Base-by-base conservation (phyloP, 257 asterid species). In the Rubia yunnanensis region DNA sequence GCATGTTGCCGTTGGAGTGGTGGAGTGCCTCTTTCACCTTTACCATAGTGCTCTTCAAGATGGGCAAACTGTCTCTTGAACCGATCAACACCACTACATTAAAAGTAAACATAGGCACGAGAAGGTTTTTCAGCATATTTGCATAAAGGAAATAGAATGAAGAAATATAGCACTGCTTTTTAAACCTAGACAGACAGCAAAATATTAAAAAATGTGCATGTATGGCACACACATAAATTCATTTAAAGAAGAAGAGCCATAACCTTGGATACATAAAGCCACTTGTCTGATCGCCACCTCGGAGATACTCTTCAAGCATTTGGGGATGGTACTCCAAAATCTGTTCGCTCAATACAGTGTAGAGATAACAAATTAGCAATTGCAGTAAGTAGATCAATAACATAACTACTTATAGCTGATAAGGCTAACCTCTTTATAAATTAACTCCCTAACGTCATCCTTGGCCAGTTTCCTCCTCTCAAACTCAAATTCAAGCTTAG, bases 201-300 rank as follows among this genome's bases (percentile, higher is more conserved):
- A 46, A 62, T 41, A 22, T 36, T 20, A 18, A 0, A 55, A n/a
- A 24, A 17, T 27, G 22, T 5, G 0, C 38, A 57, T 3, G 7
- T 15, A 44, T 44, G 8, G 52, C 27, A 17, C 38, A 59, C 24
- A 31, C 41, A 26, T 26, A 57, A 2, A 28, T n/a, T 57, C n/a
- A 67, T 0, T 57, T 9, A 23, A 7, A 24, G 2, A 39, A 22
- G 10, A 9, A 9, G 26, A 50, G 10, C 22, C 60, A 4, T 77
- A 69, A 89, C 97, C 99, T 92, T 71, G 99, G 99, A 83, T 89
- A 92, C 99, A 92, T 83, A 79, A 92, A 92, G 77, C 94, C 89
- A 66, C 94, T 92, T 68, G 94, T 82, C 77, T 87, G 95, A n/a
- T 92, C 97, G 73, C 99, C 99, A 57, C 96, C 96, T 5, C 80